Conservation (phyloP, 495 filamentous ascomycete genomes). For the Hypoxylon fuscum region DNA sequence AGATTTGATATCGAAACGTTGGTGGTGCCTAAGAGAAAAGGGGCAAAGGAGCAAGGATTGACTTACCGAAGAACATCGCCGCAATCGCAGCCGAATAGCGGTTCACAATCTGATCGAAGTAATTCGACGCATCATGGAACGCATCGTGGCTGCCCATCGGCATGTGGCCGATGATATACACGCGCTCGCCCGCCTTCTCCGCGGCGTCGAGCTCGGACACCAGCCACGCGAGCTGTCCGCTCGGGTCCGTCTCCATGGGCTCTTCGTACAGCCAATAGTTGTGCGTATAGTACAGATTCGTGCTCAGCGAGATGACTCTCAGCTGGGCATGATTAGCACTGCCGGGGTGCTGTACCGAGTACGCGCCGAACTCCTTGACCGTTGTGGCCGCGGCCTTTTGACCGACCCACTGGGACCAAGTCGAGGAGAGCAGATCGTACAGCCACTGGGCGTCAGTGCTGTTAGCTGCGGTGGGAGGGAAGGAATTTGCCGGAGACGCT, state of each 20-base stretch:
- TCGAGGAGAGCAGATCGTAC: slow-evolving; percentile 57
- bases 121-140: slow-evolving; percentile 62
- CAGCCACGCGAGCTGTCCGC: slow-evolving; percentile 59
- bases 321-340: slow-evolving; percentile 54
- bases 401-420: slow-evolving; percentile 60
- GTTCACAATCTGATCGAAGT: slow-evolving; percentile 63
- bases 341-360: slow-evolving; percentile 55
- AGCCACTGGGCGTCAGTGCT: slow-evolving; percentile 57
- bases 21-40: too few relatives aligned
- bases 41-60: not conserved
- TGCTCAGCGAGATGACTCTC: slow-evolving; percentile 66
- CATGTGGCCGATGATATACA: slow-evolving; percentile 65
- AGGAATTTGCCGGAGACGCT: slow-evolving; percentile 60
- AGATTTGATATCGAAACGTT: too few relatives aligned
- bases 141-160: slow-evolving; percentile 56
- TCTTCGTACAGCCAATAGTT: slow-evolving; percentile 64
- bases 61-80: slow-evolving; percentile 60
- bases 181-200: slow-evolving; percentile 59
- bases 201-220: slow-evolving; percentile 60
- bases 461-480: slow-evolving; percentile 49
- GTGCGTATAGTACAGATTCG: slow-evolving; percentile 64
- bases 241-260: slow-evolving; percentile 59
- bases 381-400: slow-evolving; percentile 43
- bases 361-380: slow-evolving; percentile 55
- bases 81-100: slow-evolving; percentile 63